These are phyloP conservation scores for Phytophthora pinifolia DNA, from an alignment of 352 stramenopile species.

Conservation along the genomic window DNA sequence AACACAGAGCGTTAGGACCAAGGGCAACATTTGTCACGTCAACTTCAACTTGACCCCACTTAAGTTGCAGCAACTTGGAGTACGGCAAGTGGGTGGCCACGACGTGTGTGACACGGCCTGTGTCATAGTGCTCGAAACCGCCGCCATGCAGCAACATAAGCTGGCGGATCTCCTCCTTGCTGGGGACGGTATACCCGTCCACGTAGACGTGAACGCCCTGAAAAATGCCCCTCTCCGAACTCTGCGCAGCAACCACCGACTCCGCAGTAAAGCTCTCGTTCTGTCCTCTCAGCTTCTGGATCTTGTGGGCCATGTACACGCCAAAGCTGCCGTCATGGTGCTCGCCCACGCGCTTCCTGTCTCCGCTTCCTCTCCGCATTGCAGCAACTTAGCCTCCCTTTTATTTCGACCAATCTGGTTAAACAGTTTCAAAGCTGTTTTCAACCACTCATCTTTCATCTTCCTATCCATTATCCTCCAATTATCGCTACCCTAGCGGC, in stretches of 20 bases:
- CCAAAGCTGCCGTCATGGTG: slow-evolving; percentile 88
- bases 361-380: slow-evolving; percentile 25
- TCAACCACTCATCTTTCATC: slow-evolving; percentile 7
- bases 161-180: slow-evolving; percentile 82
- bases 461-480: slow-evolving; percentile 16
- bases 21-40: slow-evolving; percentile 4
- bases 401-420: not conserved
- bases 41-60: slow-evolving; percentile 46
- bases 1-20: not conserved
- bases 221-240: slow-evolving; percentile 46
- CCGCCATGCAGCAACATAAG: slow-evolving; percentile 81
- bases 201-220: slow-evolving; percentile 79
- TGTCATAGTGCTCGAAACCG: slow-evolving; percentile 90
- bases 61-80: slow-evolving; percentile 86
- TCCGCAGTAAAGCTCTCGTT: slow-evolving; percentile 45
- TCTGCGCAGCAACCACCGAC: not conserved
- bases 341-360: slow-evolving; percentile 66
- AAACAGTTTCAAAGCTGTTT: slow-evolving; percentile 4
- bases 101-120: slow-evolving; percentile 83
- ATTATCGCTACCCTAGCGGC: slow-evolving; percentile 3
- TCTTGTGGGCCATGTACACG: slow-evolving; percentile 92
- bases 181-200: slow-evolving; percentile 86
- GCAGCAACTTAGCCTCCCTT: not conserved
- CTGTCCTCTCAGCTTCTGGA: slow-evolving; percentile 84
- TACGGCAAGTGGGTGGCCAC: slow-evolving; percentile 81